Base-by-base conservation (phyloP, 441 rosid genomes). In the Daphne laureola region DNA sequence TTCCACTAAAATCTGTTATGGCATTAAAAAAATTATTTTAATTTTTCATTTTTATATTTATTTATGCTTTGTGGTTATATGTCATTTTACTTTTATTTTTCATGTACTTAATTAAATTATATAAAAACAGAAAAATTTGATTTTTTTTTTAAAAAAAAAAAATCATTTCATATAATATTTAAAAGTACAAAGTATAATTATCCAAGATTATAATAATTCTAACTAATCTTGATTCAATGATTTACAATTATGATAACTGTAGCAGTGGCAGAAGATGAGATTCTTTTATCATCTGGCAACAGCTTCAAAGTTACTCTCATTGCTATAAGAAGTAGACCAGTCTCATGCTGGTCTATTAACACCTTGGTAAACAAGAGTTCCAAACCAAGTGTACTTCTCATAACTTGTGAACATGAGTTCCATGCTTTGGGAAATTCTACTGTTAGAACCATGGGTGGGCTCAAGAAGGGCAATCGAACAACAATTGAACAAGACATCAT, bases 331-430 rank as follows among this genome's bases (percentile, higher is more conserved):
- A 90, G 52, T 49, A 87, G 82, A 4, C 96, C 94, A 0, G 86
- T 75, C 25, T 87, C 84, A 52, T 90, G 97, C 51, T 84, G 95
- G 18, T 76, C 94, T 0, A 96, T 87, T 31, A 90, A 65, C 7
- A 94, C 91, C 66, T 90, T 90, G 3, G 97, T 87, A 67, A 87
- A 90, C 42, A 96, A 91, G 70, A 91, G 88, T 25, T 96, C 96
- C 18, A 44, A 44, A 12, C 25, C 25, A 21, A 21, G 25, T 21
- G 25, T 21, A 31, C 11, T 31, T 31, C 11, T 31, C 38, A 31
- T 53, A 73, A 84, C 97, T 86, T 90, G 79, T 5, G 83, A 74
- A 55, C 97, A 90, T 16, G 2, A 82, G 69, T 64, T 78, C 97
- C 95, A 90, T n/a, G 93, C 95, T 60, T 48, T 77, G 62, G 80